Conservation (phyloP, 1,139 yeast species). For the Geotrichum cucujoidarum region DNA sequence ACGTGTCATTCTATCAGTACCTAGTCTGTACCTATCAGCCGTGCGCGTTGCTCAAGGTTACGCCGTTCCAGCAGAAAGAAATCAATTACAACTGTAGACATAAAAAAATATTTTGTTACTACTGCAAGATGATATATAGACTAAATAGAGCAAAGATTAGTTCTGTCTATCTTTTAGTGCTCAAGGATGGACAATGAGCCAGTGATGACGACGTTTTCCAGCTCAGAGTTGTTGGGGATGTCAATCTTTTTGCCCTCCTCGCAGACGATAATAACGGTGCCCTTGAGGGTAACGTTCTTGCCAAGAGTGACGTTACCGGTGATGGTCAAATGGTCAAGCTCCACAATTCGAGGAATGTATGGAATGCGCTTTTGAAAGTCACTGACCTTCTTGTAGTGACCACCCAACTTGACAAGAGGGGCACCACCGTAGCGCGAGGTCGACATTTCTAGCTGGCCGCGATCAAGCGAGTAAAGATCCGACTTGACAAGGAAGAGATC, state of each 20-base stretch:
- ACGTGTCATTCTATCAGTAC: no score
- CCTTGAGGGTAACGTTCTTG: constrained; percentile 83
- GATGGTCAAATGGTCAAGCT: constrained; percentile 92
- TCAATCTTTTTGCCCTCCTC: constrained; percentile 96
- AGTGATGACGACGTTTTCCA: constrained; percentile 95
- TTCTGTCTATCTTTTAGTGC: no score
- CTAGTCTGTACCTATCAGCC: no score
- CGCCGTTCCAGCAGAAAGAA: no score
- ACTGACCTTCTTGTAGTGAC: constrained; percentile 91
- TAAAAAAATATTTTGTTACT: no score
- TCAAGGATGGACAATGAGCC: constrained; percentile 94
- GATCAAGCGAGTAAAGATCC: constrained; percentile 87
- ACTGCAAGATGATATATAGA: no score
- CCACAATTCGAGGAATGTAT: constrained; percentile 93
- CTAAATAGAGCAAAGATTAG: no score
- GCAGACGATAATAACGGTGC: constrained; percentile 95
- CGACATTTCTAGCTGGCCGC: constrained; percentile 84
- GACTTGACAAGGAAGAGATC: constrained; percentile 92
- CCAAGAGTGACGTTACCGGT: constrained; percentile 95
- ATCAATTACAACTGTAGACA: no score
- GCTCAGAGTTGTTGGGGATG: constrained; percentile 90
- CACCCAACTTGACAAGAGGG: constrained; percentile 92
- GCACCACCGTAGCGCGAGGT: constrained; percentile 82
- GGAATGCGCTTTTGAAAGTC: constrained; percentile 87
- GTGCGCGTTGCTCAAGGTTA: no score